A percentile compares a stretch with the other conserved stretches of the same genome.
Conservation (phyloP, 2,329 filamentous ascomycete species). For the Alternaria novae-zelandiae region DNA sequence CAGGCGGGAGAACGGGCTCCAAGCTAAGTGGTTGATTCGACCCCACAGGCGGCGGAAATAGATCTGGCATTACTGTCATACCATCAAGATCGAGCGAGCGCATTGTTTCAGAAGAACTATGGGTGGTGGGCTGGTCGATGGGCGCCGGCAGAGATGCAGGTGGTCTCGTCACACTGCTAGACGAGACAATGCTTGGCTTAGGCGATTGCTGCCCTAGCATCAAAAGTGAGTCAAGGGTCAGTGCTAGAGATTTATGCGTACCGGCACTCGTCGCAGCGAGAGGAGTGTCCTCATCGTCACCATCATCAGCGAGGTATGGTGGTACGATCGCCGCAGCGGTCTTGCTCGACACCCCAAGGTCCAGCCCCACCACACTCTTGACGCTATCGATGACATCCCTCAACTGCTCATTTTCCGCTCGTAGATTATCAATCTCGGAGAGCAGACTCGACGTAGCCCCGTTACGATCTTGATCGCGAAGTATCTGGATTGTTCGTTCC, state of each 20-base stretch:
- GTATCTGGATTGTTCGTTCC: slow-evolving; percentile 45
- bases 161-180: slow-evolving; percentile 22
- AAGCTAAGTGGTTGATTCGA: slow-evolving; percentile 14
- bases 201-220: slow-evolving; percentile 34
- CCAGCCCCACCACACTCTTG: slow-evolving; percentile 36
- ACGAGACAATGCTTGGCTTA: slow-evolving; percentile 24
- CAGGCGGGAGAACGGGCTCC: slow-evolving; percentile 20
- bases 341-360: slow-evolving; percentile 25
- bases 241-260: slow-evolving; percentile 24
- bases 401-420: slow-evolving; percentile 44
- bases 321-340: not conserved
- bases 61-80: slow-evolving; percentile 35
- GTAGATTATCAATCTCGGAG: slow-evolving; percentile 39
- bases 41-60: not conserved
- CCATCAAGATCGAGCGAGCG: slow-evolving; percentile 39
- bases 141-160: slow-evolving; percentile 11
- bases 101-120: slow-evolving; percentile 14
- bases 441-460: slow-evolving; percentile 40
- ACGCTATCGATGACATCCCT: slow-evolving; percentile 44
- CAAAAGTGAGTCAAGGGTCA: slow-evolving; percentile 23
- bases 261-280: slow-evolving; percentile 30
- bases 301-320: slow-evolving; percentile 6
- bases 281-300: slow-evolving; percentile 15
- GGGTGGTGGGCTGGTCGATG: slow-evolving; percentile 13
- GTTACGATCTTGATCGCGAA: slow-evolving; percentile 42